Evolutionary conservation across 495 filamentous ascomycete genomes (phyloP), one percentile per base, ranked within the genome.

Genomic region (Daldinia bambusicola): DNA sequence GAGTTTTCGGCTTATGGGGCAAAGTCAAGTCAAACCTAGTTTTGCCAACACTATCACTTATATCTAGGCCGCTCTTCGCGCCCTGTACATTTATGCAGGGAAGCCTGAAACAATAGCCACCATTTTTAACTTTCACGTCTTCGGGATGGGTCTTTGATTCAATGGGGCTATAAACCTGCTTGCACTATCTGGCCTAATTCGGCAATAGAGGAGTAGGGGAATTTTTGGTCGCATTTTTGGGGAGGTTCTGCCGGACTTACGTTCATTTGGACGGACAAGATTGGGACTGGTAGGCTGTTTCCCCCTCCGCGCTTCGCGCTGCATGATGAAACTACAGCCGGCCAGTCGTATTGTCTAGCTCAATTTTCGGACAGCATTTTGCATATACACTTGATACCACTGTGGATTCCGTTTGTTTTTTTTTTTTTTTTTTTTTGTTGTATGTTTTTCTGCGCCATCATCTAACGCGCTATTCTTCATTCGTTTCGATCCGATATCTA

Each of bases 321-420:
- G 45, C 61, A 59, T 73, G 55, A 50, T 61, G 64, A 64, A 52
- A 60, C 31, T 36, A 22, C 66, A 62, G 63, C 63, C 53, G 18
- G 37, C 38, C 53, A 50, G 55, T 55, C 51, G 30, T 65, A 56
- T 66, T 63, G 53, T 55, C 71, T 52, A 41, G 41, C 67, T 63
- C 52, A 52, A 45, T 66, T 63, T 18, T 69, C 62, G 14, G 51
- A 61, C 59, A 48, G 67, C 64, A 71, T 75, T 67, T 61, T 64
- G 67, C 69, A 71, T 70, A 73, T 71, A 72, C 72, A 67, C 62
- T 71, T 71, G 70, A 77, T 75, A 75, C 70, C 70, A 74, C 55
- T 52, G 52, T 38, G 55, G 20, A 66, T 62, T 75, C 67, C 37
- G 50, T 73, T 60, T 34, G 61, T 71, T 71, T 31, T 26, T 26